Percentiles rank a stretch among this genome's conserved stretches.
Evolutionary conservation across 2,329 filamentous ascomycete genomes (phyloP).

Genomic region (Dothistroma septosporum): DNA sequence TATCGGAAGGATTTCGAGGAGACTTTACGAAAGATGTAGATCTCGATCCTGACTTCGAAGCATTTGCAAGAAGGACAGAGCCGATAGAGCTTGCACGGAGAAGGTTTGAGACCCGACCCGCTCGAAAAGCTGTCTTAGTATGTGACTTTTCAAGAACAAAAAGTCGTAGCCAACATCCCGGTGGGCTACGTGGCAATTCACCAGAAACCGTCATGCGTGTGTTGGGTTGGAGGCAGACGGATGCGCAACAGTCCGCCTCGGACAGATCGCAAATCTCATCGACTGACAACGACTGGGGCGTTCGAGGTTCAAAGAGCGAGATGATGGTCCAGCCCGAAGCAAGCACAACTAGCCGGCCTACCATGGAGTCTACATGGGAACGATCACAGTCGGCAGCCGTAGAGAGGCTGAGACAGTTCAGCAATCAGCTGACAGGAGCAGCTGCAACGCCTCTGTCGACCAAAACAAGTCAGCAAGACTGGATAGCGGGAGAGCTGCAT

Average conservation of each 20-base stretch:
- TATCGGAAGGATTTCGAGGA: background rate
- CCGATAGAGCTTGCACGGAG: background rate
- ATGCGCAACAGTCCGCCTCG: background rate
- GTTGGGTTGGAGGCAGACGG: background rate
- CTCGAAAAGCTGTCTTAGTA: background rate
- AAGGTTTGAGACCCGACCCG: background rate
- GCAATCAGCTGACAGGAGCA: background rate
- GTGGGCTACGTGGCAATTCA: background rate
- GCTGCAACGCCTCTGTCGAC: background rate
- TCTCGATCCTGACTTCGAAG: background rate
- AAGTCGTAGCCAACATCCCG: background rate
- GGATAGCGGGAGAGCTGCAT: background rate
- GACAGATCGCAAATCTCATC: background rate
- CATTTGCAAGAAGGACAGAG: background rate
- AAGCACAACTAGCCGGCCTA: background rate
- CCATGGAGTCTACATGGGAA: background rate
- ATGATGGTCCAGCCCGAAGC: background rate
- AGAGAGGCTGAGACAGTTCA: background rate
- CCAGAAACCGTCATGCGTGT: background rate
- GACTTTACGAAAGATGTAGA: slow-evolving; percentile 5
- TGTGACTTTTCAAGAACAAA: background rate
- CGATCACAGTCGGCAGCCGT: background rate
- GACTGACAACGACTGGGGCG: background rate
- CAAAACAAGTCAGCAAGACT: background rate
- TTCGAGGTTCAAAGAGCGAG: background rate